These are phyloP conservation scores for Hypoxylon sp. DNA, from an alignment of 2,329 filamentous ascomycete genomes.

Conservation along the genomic window DNA sequence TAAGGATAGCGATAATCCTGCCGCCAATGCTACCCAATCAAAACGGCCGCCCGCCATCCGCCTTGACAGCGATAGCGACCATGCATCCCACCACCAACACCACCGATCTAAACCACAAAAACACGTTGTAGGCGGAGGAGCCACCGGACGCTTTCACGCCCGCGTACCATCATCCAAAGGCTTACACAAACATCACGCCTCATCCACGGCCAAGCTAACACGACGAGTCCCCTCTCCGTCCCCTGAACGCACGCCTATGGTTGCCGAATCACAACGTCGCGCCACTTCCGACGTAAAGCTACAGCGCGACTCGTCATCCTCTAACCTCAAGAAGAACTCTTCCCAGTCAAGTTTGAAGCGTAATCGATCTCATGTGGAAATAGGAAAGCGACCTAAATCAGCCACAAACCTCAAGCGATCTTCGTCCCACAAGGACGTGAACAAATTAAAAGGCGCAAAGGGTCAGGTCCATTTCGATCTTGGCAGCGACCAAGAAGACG, in stretches of 20 bases:
- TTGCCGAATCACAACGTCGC: constrained; percentile 61
- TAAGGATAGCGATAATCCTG: constrained; percentile 64
- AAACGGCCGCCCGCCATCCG: constrained; percentile 62
- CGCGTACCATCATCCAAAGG: constrained; percentile 68
- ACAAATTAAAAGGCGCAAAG: constrained; percentile 62
- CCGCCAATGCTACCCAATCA: constrained; percentile 67
- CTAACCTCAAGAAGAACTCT: constrained; percentile 67
- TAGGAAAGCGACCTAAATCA: constrained; percentile 67
- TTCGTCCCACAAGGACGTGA: constrained; percentile 65
- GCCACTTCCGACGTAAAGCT: constrained; percentile 67
- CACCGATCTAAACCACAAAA: constrained; percentile 58
- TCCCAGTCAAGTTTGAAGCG: constrained; percentile 69
- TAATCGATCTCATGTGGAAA: constrained; percentile 72
- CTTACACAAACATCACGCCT: constrained; percentile 61
- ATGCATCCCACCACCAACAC: constrained; percentile 52
- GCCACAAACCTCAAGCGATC: constrained; percentile 68
- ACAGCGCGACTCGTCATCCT: constrained; percentile 60
- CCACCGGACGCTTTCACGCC: constrained; percentile 63
- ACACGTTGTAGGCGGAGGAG: constrained; percentile 61
- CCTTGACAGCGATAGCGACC: constrained; percentile 57
- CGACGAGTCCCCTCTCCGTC: constrained; percentile 63
- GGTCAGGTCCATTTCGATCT: constrained; percentile 75
- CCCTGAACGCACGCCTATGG: constrained; percentile 57
- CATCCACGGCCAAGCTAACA: constrained; percentile 58
- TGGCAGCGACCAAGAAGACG: constrained; percentile 69